A percentile compares a stretch with the other conserved stretches of the same genome.
Conservation (phyloP, 345 rosid genomes). For the Turnera subulata region DNA sequence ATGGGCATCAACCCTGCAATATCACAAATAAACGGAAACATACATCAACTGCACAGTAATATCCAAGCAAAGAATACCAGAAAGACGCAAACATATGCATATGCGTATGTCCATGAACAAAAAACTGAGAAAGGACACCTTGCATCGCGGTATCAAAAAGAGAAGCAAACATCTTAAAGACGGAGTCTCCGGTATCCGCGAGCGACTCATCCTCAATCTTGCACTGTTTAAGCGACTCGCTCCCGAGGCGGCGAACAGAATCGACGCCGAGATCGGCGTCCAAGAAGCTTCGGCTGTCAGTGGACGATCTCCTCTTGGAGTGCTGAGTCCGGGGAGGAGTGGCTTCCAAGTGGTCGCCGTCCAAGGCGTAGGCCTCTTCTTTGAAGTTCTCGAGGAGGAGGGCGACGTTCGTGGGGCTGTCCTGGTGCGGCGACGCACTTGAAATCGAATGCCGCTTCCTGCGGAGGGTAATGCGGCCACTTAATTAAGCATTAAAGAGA, state of each 20-base stretch:
- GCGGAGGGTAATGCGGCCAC: constrained; percentile 17
- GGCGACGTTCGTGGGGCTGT: constrained; percentile 85
- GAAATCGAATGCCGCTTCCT: constrained; percentile 72
- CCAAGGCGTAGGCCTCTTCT: constrained; percentile 67
- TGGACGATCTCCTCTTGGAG: constrained; percentile 44
- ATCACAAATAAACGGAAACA: constrained; percentile 4
- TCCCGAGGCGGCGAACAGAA: constrained; percentile 45
- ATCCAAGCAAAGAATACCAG: not conserved
- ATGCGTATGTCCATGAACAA: not conserved
- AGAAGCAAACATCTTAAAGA: constrained; percentile 73
- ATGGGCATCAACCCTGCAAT: constrained; percentile 77
- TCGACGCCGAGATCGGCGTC: constrained; percentile 41
- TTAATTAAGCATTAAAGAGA: not conserved
- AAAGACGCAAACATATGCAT: not conserved
- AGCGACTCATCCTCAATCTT: constrained; percentile 77
- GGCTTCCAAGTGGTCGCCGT: constrained; percentile 43
- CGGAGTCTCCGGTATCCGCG: constrained; percentile 64
- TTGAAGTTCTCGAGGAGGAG: constrained; percentile 91
- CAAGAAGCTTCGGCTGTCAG: constrained; percentile 33
- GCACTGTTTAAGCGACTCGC: constrained; percentile 65
- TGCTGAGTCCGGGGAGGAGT: constrained; percentile 36
- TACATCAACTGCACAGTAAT: not conserved
- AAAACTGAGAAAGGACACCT: constrained; percentile 39
- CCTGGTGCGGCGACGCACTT: constrained; percentile 51
- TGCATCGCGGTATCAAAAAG: constrained; percentile 84